Evolutionary conservation across 129 eudicot species (phyloP), one percentile per base, ranked within the genome.

Genomic region (Flaveria brownii): DNA sequence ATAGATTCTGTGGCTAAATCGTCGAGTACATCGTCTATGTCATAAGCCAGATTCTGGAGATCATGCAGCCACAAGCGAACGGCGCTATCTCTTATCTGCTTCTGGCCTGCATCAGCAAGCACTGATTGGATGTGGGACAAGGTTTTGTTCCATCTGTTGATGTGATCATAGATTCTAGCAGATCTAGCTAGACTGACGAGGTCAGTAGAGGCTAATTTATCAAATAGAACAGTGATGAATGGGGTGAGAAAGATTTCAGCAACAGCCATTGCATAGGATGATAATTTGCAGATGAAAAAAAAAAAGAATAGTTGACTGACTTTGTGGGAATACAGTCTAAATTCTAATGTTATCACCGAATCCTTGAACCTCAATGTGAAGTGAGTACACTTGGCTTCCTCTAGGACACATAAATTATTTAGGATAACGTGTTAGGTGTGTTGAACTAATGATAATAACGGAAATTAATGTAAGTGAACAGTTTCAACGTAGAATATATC

Each of bases 71-170:
- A 86, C 22, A 57, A 0, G 42, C 64, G 78, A 50, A 83, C 86
- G 5, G 85, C 25, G 28, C 9, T 20, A 0, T 83, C 70, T 0
- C 72, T 80, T 18, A 77, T 30, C 59, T 86, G 90, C 70, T 83
- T 86, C 14, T 83, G 80, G 73, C 78, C 83, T 6, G 87, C 90
- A 81, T 86, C 90, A 57, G 55, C 84, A 25, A 86, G 85, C 73
- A 83, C 87, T 1, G 55, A 80, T 3, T 43, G 81, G 60, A 86
- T 46, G 4, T 39, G 77, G 2, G 69, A 16, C 50, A 86, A 36
- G 2, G 22, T 77, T 11, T 25, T 49, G 10, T 64, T 57, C 56
- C 78, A 76, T 70, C 25, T 77, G 74, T 64, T 69, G 70, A 64
- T 59, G 12, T 59, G 69, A 10, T 71, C 22, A 9, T 77, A 63